Evolutionary conservation across 352 stramenopile species (phyloP).

Genomic region (Hyaloperonospora brassicae): DNA sequence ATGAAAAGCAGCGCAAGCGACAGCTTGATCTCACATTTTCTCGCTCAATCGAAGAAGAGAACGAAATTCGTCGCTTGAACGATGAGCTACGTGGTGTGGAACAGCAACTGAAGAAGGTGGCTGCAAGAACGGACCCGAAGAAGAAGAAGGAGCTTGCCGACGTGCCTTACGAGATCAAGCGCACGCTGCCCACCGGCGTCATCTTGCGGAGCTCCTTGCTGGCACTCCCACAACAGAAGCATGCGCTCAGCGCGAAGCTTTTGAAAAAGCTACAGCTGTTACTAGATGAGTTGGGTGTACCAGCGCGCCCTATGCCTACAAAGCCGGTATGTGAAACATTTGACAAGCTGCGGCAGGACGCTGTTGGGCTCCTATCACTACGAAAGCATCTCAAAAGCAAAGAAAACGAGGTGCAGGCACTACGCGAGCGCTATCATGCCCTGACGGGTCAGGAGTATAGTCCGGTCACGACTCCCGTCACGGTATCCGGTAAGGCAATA

Average conservation of each 20-base stretch:
- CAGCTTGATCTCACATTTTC: conserved; percentile 57
- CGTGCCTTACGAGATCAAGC: conserved; percentile 50
- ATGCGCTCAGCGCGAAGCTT: conserved; percentile 51
- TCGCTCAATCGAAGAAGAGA: conserved; percentile 57
- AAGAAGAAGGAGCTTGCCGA: conserved; percentile 67
- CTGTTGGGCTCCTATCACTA: conserved; percentile 47
- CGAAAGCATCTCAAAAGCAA: conserved; percentile 56
- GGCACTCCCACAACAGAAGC: conserved; percentile 40
- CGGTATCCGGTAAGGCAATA: conserved; percentile 23
- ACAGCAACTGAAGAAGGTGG: conserved; percentile 61
- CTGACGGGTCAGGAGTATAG: conserved; percentile 49
- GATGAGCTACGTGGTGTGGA: conserved; percentile 53
- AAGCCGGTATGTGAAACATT: conserved; percentile 55
- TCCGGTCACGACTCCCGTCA: conserved; percentile 33
- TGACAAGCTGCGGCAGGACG: conserved; percentile 50
- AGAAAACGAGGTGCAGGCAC: conserved; percentile 36
- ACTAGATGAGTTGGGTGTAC: conserved; percentile 56
- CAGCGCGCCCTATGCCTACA: conserved; percentile 62
- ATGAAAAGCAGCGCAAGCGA: conserved; percentile 67
- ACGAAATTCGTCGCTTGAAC: conserved; percentile 47
- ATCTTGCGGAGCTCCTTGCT: conserved; percentile 52
- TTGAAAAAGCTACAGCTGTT: conserved; percentile 61
- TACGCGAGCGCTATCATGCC: conserved; percentile 46
- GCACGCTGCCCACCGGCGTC: conserved; percentile 40
- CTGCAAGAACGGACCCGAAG: conserved; percentile 52